A percentile compares a stretch with the other conserved stretches of the same genome.
phyloP scores from a whole-genome alignment of 371 early-diverging fungal genomes.

The Choanephora cucurbitarum region DNA sequence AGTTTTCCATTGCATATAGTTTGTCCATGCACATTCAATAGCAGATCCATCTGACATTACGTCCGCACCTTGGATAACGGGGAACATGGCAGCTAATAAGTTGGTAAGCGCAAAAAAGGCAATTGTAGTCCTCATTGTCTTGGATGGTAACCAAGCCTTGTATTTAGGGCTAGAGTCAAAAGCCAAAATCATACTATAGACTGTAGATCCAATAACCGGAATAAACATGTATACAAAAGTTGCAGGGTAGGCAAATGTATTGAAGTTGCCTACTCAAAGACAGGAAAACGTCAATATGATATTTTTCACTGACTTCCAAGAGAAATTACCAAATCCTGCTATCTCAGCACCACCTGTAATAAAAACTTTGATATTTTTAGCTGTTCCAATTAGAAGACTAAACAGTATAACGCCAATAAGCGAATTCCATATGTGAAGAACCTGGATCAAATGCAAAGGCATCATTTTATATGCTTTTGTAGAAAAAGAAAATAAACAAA shows the following conservation, averaged over 20 bases:
- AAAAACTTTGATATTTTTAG: constrained; percentile 29
- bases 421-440: constrained; percentile 24
- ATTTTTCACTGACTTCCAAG: background rate
- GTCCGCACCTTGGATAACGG: constrained; percentile 40
- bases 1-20: constrained; percentile 44
- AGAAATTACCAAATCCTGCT: constrained; percentile 40
- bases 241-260: constrained; percentile 44
- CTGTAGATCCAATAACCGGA: constrained; percentile 27
- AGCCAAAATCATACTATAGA: constrained; percentile 36
- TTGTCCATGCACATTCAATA: constrained; percentile 35
- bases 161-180: constrained; percentile 40
- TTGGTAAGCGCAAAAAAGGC: constrained; percentile 23
- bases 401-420: constrained; percentile 16
- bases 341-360: constrained; percentile 29
- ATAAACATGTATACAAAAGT: constrained; percentile 50
- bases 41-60: constrained; percentile 35
- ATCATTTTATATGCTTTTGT: background rate
- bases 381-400: constrained; percentile 27
- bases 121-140: constrained; percentile 30
- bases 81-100: constrained; percentile 35
- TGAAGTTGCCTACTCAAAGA: constrained; percentile 31
- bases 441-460: constrained; percentile 16
- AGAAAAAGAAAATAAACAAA: background rate
- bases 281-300: background rate
- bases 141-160: constrained; percentile 43